Percentiles rank a stretch among this genome's conserved stretches.
These are phyloP conservation scores for Ascomycota sp. DNA, from an alignment of 2,329 filamentous ascomycete species.

Conservation along the genomic window DNA sequence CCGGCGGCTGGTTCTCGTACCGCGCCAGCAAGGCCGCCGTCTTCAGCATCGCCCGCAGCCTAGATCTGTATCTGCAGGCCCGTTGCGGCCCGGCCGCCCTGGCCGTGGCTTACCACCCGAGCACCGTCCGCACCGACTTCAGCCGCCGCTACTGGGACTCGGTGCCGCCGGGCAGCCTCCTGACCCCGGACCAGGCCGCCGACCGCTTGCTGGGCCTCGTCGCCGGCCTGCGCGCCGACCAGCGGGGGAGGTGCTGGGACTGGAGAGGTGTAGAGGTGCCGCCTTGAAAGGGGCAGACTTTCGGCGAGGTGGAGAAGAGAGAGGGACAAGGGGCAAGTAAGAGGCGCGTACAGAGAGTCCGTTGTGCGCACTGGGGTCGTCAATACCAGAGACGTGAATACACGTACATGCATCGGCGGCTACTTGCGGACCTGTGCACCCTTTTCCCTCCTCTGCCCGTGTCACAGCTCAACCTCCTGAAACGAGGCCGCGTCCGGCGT, in stretches of 20 bases:
- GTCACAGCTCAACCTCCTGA: slow-evolving; percentile 40
- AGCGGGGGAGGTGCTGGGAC: slow-evolving; percentile 47
- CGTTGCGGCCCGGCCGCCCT: slow-evolving; percentile 41
- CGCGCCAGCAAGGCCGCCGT: slow-evolving; percentile 57
- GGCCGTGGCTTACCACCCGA: slow-evolving; percentile 54
- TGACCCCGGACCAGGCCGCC: slow-evolving; percentile 45
- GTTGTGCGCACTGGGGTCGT: too few species aligned
- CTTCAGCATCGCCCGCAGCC: slow-evolving; percentile 48
- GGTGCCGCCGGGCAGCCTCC: slow-evolving; percentile 39
- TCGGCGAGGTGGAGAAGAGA: too few species aligned
- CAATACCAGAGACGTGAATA: too few species aligned
- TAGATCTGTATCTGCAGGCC: slow-evolving; percentile 44
- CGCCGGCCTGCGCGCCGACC: slow-evolving; percentile 22
- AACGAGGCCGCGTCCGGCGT: slow-evolving; percentile 39
- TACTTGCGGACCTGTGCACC: too few species aligned
- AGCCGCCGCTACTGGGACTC: slow-evolving; percentile 52
- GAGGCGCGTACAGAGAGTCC: too few species aligned
- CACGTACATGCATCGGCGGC: too few species aligned
- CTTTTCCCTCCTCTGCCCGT: too few species aligned
- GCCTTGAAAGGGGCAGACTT: slow-evolving; percentile 20
- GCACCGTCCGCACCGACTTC: slow-evolving; percentile 58
- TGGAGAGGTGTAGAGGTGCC: slow-evolving; percentile 45
- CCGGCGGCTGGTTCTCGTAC: slow-evolving; percentile 71
- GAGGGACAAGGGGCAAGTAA: too few species aligned
- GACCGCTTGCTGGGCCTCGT: slow-evolving; percentile 43